phyloP scores from a whole-genome alignment of 495 filamentous ascomycete species.

The Oleoguttula mirabilis region DNA sequence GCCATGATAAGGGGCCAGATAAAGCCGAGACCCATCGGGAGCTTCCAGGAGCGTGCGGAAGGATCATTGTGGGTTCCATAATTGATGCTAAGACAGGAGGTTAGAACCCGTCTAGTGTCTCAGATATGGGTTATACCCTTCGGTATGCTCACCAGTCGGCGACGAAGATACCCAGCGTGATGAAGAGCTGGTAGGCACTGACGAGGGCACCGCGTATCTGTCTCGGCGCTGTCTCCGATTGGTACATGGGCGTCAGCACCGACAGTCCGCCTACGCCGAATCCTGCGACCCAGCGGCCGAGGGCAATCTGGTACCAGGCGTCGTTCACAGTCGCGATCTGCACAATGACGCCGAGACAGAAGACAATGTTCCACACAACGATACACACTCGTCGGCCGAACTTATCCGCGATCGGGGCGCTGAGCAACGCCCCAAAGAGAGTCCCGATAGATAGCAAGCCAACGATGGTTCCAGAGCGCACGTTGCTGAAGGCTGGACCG shows the following conservation, averaged over 20 bases:
- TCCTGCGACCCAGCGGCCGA: constrained; percentile 27
- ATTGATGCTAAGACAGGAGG: no score
- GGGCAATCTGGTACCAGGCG: constrained; percentile 25
- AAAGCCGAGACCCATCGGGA: constrained; percentile 70
- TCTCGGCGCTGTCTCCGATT: constrained; percentile 24
- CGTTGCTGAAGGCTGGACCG: constrained; percentile 20
- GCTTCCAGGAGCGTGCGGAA: constrained; percentile 56
- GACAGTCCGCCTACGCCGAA: constrained; percentile 26
- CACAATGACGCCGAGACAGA: constrained; percentile 25
- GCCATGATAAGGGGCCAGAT: constrained; percentile 65
- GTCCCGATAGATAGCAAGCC: constrained; percentile 30
- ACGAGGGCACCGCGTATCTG: constrained; percentile 26
- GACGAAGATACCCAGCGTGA: constrained; percentile 74
- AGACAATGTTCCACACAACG: constrained; percentile 22
- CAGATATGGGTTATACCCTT: no score
- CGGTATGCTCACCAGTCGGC: no score
- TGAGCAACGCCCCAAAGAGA: constrained; percentile 22
- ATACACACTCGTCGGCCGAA: constrained; percentile 26
- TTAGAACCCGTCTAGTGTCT: no score
- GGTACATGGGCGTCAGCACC: constrained; percentile 27
- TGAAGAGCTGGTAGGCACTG: constrained; percentile 70
- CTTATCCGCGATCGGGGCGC: constrained; percentile 25
- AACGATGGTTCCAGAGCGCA: constrained; percentile 25
- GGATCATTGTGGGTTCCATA: constrained; percentile 52
- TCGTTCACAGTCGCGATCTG: constrained; percentile 23